Conservation (phyloP, 257 asterid species). For the Primulina tabacum region DNA sequence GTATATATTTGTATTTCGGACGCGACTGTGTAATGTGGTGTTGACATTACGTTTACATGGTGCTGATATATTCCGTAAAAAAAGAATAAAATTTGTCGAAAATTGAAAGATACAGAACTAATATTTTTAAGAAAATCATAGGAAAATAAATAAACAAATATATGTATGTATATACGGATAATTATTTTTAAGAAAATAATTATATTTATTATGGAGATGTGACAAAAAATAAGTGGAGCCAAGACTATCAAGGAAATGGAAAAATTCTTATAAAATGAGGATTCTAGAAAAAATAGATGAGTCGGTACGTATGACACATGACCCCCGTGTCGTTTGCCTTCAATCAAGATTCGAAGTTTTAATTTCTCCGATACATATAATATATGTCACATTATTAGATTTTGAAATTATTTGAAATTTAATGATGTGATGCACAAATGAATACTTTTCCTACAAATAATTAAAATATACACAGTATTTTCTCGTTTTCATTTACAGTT, state of each 20-base stretch:
- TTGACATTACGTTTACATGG: too few relatives aligned
- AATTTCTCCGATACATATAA: neutral
- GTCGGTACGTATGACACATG: neutral
- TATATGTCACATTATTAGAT: neutral
- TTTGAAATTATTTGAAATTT: neutral
- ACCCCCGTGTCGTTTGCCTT: neutral
- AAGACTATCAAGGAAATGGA: neutral
- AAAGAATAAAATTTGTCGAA: too few relatives aligned
- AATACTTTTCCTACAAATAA: neutral
- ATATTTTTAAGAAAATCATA: too few relatives aligned
- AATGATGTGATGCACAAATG: neutral
- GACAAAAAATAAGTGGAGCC: neutral
- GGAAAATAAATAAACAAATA: neutral
- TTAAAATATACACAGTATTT: neutral
- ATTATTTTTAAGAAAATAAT: neutral
- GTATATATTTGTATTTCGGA: too few relatives aligned
- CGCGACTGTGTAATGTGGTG: too few relatives aligned
- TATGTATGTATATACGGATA: too few relatives aligned
- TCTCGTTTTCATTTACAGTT: neutral
- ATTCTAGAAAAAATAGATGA: neutral
- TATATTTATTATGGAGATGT: neutral
- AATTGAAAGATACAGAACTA: too few relatives aligned
- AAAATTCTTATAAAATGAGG: neutral
- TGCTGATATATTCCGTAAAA: too few relatives aligned
- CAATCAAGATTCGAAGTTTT: neutral